phyloP scores from a whole-genome alignment of 2,329 filamentous ascomycete genomes.

The Xylaria sp. region DNA sequence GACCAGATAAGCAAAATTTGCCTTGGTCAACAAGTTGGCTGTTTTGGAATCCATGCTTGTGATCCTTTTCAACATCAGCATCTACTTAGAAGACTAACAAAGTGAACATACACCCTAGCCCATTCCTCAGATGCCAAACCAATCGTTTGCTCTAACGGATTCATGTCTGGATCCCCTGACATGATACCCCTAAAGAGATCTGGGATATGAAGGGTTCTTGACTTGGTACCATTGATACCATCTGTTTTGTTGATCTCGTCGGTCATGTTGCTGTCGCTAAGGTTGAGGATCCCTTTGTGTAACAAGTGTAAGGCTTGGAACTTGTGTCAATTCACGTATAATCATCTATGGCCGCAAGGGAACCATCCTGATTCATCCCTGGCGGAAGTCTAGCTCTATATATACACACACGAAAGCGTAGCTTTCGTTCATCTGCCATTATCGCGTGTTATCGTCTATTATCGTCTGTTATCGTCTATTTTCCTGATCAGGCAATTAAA shows the following conservation, averaged over 20 bases:
- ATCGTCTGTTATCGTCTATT: too few relatives aligned
- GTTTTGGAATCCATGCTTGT: conserved; percentile 23
- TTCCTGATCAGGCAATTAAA: too few relatives aligned
- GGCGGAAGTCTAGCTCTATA: too few relatives aligned
- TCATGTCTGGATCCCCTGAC: conserved; percentile 15
- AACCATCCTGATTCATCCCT: too few relatives aligned
- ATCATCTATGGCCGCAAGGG: too few relatives aligned
- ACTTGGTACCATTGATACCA: background rate
- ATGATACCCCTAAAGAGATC: conserved; percentile 23
- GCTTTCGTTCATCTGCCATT: too few relatives aligned
- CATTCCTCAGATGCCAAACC: conserved; percentile 17
- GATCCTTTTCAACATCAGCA: conserved; percentile 8
- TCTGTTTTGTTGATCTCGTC: background rate
- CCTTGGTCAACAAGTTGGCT: conserved; percentile 19
- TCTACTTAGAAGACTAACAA: background rate
- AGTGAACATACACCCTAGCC: conserved; percentile 20
- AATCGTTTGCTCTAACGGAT: conserved; percentile 17
- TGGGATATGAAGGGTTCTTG: conserved; percentile 17
- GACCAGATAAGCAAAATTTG: conserved; percentile 20
- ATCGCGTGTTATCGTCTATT: too few relatives aligned
- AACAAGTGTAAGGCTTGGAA: too few relatives aligned
- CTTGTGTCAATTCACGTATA: too few relatives aligned
- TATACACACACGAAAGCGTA: too few relatives aligned
- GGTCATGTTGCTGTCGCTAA: conserved; percentile 5
- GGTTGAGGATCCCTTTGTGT: background rate